Percentiles rank a stretch among this genome's conserved stretches.
phyloP scores from a whole-genome alignment of 2,329 filamentous ascomycete species.

The Alternaria sp. region DNA sequence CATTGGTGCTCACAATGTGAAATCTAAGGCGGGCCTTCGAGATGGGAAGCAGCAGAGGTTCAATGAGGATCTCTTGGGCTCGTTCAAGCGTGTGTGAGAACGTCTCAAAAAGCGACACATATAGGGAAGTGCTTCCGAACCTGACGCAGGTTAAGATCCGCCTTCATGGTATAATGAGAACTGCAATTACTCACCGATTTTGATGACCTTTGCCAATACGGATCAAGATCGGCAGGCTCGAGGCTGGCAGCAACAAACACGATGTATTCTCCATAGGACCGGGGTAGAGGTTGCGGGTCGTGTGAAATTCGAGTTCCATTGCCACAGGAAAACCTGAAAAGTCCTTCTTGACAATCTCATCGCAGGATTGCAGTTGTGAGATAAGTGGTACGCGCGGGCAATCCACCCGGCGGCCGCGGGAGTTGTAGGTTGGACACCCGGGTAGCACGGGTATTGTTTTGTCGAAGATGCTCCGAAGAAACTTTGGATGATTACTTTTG shows the following conservation, averaged over 20 bases:
- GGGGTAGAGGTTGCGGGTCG: background rate
- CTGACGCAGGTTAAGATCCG: background rate
- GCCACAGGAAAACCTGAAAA: conserved; percentile 1
- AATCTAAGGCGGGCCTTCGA: background rate
- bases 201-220: background rate
- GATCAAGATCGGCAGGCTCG: background rate
- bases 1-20: background rate
- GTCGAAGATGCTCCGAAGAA: background rate
- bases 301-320: conserved; percentile 7
- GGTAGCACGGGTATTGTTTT: background rate
- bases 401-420: background rate
- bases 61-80: conserved; percentile 2
- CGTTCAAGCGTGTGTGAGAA: conserved; percentile 1
- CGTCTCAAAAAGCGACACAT: background rate
- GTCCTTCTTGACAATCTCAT: background rate
- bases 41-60: background rate
- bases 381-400: background rate
- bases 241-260: conserved; percentile 3
- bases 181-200: background rate
- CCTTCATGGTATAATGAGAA: background rate
- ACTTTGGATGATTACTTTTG: conserved; percentile 4
- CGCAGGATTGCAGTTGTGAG: conserved; percentile 6
- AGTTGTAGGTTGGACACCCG: background rate
- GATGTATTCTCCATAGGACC: background rate
- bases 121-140: background rate